Percentiles rank a stretch among this genome's conserved stretches.
These are phyloP conservation scores for Clarireedia monteithiana DNA, from an alignment of 2,329 filamentous ascomycete genomes.

Conservation along the genomic window DNA sequence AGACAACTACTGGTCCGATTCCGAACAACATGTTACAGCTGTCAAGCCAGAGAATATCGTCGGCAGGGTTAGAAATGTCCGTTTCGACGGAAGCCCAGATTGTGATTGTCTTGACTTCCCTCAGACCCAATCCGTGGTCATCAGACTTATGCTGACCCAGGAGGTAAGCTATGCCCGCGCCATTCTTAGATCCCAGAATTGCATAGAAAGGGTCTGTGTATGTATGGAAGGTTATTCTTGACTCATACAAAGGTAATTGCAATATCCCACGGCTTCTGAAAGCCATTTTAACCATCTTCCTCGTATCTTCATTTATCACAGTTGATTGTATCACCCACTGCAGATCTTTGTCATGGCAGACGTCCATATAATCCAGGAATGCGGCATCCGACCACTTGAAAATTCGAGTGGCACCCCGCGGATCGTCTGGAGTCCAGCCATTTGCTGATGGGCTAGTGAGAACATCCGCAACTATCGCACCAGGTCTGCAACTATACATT, in stretches of 20 bases:
- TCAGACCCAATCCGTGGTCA: neutral
- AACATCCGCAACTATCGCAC: neutral
- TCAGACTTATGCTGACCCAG: neutral
- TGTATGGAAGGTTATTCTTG: neutral
- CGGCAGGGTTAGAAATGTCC: neutral
- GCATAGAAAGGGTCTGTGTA: neutral
- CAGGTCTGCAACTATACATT: neutral
- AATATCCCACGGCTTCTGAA: neutral
- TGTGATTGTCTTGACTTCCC: neutral
- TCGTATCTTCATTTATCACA: neutral
- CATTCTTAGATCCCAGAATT: neutral
- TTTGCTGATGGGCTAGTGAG: neutral
- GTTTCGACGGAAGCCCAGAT: neutral
- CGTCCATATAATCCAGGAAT: neutral
- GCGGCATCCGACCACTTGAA: neutral
- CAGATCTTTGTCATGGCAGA: neutral
- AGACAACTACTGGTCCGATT: too few species aligned
- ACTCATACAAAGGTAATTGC: neutral
- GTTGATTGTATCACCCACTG: neutral
- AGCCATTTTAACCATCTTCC: neutral
- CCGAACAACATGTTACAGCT: too few species aligned
- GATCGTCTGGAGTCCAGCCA: neutral
- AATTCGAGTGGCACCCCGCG: neutral
- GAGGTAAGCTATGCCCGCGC: neutral
- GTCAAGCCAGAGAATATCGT: neutral